phyloP scores from a whole-genome alignment of 2,329 filamentous ascomycete species.

The Thielaviopsis punctulata region DNA sequence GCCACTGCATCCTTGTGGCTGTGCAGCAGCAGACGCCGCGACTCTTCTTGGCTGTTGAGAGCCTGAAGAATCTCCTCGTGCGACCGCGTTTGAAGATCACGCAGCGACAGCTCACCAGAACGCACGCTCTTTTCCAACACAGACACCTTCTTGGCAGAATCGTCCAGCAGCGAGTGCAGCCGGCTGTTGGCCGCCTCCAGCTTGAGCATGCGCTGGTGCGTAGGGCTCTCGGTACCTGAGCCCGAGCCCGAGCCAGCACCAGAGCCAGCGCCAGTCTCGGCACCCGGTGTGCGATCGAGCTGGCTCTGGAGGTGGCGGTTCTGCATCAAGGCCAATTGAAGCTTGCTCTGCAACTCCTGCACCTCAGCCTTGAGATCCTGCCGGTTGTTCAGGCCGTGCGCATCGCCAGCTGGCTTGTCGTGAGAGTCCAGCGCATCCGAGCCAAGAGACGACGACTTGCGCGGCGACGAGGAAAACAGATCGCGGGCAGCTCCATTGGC shows the following conservation, averaged over 20 bases:
- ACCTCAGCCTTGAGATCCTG: constrained; percentile 85
- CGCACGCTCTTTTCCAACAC: constrained; percentile 73
- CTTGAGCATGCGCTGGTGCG: constrained; percentile 67
- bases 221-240: constrained; percentile 57
- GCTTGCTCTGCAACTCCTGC: constrained; percentile 82
- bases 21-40: constrained; percentile 62
- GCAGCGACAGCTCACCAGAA: constrained; percentile 71
- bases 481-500: neutral
- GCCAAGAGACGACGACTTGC: constrained; percentile 48
- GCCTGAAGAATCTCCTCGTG: constrained; percentile 89
- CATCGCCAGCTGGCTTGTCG: constrained; percentile 70
- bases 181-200: constrained; percentile 82
- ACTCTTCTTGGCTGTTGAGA: constrained; percentile 84
- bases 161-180: constrained; percentile 85
- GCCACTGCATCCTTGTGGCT: constrained; percentile 72
- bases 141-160: constrained; percentile 84
- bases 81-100: constrained; percentile 81
- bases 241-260: constrained; percentile 17
- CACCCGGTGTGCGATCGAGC: constrained; percentile 51
- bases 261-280: constrained; percentile 24
- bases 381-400: constrained; percentile 65
- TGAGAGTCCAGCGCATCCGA: constrained; percentile 46
- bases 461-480: constrained; percentile 19
- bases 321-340: constrained; percentile 88
- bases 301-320: constrained; percentile 85